Conservation (phyloP, 2,329 filamentous ascomycete genomes). For the Pseudogymnoascus sp. region DNA sequence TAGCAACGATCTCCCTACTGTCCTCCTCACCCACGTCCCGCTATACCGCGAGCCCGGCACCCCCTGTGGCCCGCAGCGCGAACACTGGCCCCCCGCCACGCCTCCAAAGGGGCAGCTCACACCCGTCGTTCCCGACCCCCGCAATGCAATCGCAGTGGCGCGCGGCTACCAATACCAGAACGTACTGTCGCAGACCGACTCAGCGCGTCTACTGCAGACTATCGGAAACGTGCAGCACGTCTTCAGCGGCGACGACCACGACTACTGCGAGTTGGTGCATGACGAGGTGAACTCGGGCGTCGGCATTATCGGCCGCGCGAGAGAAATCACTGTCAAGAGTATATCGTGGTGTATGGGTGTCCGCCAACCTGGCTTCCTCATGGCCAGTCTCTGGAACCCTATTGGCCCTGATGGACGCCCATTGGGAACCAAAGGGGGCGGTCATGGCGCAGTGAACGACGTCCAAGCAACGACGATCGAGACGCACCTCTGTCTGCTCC, state of each 20-base stretch:
- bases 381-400: conserved; percentile 89
- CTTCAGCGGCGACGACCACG: conserved; percentile 95
- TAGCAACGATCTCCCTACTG: conserved; percentile 66
- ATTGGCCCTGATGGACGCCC: conserved; percentile 54
- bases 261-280: conserved; percentile 89
- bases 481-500: conserved; percentile 82
- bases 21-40: conserved; percentile 86
- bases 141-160: conserved; percentile 69
- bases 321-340: conserved; percentile 91
- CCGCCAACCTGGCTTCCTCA: conserved; percentile 73
- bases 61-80: conserved; percentile 78
- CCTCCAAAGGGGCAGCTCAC: conserved; percentile 49
- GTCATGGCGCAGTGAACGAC: conserved; percentile 27
- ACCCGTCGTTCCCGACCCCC: conserved; percentile 52
- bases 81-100: conserved; percentile 68
- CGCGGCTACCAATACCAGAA: conserved; percentile 95
- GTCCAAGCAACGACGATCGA: conserved; percentile 57
- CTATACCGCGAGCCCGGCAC: conserved; percentile 75
- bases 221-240: conserved; percentile 76
- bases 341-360: conserved; percentile 97
- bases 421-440: conserved; percentile 26
- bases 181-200: conserved; percentile 70
- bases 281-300: conserved; percentile 46
- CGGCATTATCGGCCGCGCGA: conserved; percentile 44
- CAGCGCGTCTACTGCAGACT: conserved; percentile 64